phyloP scores from a whole-genome alignment of 2,329 filamentous ascomycete species.

The Botrytis deweyae region DNA sequence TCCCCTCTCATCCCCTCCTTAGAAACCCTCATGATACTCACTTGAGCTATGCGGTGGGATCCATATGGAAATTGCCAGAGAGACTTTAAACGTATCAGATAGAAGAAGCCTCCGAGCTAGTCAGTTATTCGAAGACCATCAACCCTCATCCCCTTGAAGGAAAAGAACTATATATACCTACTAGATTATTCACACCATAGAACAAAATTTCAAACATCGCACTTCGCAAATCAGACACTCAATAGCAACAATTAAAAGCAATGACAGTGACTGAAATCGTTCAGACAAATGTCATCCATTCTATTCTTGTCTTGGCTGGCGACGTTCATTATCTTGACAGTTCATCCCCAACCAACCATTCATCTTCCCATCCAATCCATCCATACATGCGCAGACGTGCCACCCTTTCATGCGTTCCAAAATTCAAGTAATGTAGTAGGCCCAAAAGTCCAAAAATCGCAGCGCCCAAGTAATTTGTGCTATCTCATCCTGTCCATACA shows the following conservation, averaged over 20 bases:
- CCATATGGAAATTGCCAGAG: not conserved
- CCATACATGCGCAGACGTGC: not conserved
- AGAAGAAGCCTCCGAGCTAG: not conserved
- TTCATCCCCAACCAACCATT: not conserved
- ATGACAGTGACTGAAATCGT: not conserved
- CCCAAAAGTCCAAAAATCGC: conserved; percentile 6
- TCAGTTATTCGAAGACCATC: not conserved
- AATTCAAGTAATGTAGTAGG: not conserved
- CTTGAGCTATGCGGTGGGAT: not conserved
- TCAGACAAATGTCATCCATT: not conserved
- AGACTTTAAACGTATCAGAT: not conserved
- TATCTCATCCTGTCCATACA: conserved; percentile 3
- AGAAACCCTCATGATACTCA: not conserved
- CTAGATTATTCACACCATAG: not conserved
- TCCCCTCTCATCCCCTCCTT: not conserved
- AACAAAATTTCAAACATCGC: not conserved
- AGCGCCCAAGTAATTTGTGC: conserved; percentile 9
- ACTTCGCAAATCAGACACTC: not conserved
- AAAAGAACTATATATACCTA: not conserved
- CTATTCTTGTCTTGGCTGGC: not conserved
- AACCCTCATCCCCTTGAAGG: not conserved
- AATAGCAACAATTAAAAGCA: not conserved
- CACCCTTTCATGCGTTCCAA: not conserved
- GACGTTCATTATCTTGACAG: not conserved
- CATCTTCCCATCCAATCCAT: not conserved